A percentile compares a stretch with the other conserved stretches of the same genome.
phyloP scores from a whole-genome alignment of 495 filamentous ascomycete genomes.

The Cercophora sp. region DNA sequence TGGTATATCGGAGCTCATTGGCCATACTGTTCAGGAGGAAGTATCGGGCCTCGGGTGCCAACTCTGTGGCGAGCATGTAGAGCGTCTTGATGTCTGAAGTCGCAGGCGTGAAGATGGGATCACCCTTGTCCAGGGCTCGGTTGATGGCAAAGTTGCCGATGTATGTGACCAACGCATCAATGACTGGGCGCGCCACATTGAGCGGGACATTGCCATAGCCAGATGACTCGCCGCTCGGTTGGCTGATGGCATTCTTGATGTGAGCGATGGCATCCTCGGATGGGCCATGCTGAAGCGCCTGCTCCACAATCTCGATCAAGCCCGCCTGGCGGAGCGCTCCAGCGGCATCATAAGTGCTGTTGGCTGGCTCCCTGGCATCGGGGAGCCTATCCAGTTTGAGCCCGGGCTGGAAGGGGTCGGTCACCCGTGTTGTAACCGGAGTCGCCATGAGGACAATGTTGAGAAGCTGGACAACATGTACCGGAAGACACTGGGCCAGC shows the following conservation, averaged over 20 bases:
- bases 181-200: constrained; percentile 63
- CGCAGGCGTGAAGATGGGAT: constrained; percentile 61
- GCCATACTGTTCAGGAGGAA: constrained; percentile 79
- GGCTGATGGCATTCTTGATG: constrained; percentile 63
- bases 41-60: constrained; percentile 76
- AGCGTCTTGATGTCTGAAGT: constrained; percentile 73
- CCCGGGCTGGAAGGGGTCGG: constrained; percentile 75
- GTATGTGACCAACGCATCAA: constrained; percentile 80
- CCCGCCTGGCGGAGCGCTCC: constrained; percentile 55
- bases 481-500: constrained; percentile 80
- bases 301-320: constrained; percentile 66
- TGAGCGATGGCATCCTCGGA: constrained; percentile 66
- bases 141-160: constrained; percentile 68
- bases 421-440: constrained; percentile 69
- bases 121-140: constrained; percentile 52
- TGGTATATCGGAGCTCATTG: constrained; percentile 88
- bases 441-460: constrained; percentile 85
- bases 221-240: constrained; percentile 47
- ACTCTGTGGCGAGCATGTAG: constrained; percentile 65
- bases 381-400: constrained; percentile 78
- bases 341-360: constrained; percentile 56
- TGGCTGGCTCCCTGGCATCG: constrained; percentile 65
- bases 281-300: constrained; percentile 55
- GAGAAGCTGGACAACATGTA: constrained; percentile 80
- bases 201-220: constrained; percentile 61